phyloP scores from a whole-genome alignment of 2,329 filamentous ascomycete genomes.

The Calonectria crousiana region DNA sequence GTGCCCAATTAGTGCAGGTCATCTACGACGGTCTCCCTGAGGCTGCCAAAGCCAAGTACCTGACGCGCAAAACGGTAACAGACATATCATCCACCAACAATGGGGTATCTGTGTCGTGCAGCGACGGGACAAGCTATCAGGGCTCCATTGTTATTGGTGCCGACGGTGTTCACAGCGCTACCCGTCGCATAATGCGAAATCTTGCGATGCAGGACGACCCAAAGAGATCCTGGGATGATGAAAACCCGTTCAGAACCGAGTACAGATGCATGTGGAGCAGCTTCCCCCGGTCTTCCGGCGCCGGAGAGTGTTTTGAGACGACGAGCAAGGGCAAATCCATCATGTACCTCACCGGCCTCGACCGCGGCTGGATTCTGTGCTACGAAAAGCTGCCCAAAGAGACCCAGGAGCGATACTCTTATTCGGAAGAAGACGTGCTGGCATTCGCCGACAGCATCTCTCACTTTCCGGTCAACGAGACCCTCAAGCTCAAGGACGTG shows the following conservation, averaged over 20 bases:
- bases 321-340: background rate
- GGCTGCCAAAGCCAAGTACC: background rate
- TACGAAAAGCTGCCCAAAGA: background rate
- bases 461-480: background rate
- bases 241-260: background rate
- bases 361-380: background rate
- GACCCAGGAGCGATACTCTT: background rate
- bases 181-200: slow-evolving; percentile 11
- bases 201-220: background rate
- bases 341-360: background rate
- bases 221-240: background rate
- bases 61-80: slow-evolving; percentile 27
- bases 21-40: slow-evolving; percentile 30
- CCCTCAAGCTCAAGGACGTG: background rate
- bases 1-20: slow-evolving; percentile 28
- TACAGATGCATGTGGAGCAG: slow-evolving; percentile 2
- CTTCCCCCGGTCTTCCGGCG: background rate
- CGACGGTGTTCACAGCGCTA: slow-evolving; percentile 36
- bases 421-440: background rate
- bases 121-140: slow-evolving; percentile 21
- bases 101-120: slow-evolving; percentile 27
- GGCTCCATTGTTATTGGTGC: slow-evolving; percentile 34
- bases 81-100: background rate
- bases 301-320: background rate
- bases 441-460: background rate